A percentile compares a stretch with the other conserved stretches of the same genome.
phyloP scores from a whole-genome alignment of 108 stramenopile species.

The Skeletonema menzelii region DNA sequence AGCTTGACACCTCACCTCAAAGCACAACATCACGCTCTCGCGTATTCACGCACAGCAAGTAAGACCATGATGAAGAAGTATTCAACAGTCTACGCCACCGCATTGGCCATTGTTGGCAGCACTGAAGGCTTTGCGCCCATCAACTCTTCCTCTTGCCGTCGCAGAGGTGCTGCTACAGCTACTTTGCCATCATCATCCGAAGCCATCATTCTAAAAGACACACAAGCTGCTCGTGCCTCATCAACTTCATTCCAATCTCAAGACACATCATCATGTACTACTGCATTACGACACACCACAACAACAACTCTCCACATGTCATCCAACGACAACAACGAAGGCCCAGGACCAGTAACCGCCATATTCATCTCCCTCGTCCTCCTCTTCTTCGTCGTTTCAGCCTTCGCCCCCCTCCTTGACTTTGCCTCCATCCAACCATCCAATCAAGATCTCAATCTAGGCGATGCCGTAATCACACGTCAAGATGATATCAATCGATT shows the following conservation, averaged over 20 bases:
- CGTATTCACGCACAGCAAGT: too few relatives aligned
- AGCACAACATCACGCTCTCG: background rate
- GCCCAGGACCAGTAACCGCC: conserved; percentile 8
- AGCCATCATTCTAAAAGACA: background rate
- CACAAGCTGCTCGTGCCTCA: background rate
- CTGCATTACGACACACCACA: background rate
- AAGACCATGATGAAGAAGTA: background rate
- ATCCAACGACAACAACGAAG: conserved; percentile 2
- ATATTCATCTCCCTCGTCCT: conserved; percentile 13
- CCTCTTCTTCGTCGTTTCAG: conserved; percentile 28
- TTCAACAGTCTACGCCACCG: background rate
- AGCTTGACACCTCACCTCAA: background rate
- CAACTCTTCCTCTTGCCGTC: background rate
- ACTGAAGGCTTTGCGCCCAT: background rate
- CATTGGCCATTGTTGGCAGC: background rate
- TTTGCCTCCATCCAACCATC: conserved; percentile 1
- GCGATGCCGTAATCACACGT: conserved; percentile 53
- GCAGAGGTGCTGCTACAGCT: background rate
- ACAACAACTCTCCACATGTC: background rate
- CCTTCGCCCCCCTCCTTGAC: conserved; percentile 20
- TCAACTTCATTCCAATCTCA: background rate
- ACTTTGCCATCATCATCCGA: too few relatives aligned
- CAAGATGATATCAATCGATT: conserved; percentile 37
- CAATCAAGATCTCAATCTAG: conserved; percentile 27
- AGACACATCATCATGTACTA: background rate